Conservation (phyloP, 768 basidiomycete species). For the Amanita inopinata region DNA sequence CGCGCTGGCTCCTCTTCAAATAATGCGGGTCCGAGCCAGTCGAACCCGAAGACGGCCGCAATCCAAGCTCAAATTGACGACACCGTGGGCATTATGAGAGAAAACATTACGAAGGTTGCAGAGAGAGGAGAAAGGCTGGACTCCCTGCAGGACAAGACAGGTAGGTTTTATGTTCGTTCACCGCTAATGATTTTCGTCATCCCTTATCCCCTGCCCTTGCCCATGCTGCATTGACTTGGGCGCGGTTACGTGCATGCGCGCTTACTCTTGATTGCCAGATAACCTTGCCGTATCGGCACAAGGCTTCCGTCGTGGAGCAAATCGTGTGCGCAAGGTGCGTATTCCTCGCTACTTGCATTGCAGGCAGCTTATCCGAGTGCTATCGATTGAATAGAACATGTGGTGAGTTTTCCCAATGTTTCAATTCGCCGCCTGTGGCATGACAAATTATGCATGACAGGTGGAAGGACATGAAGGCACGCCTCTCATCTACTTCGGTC, state of each 20-base stretch:
- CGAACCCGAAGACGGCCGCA: slow-evolving; percentile 82
- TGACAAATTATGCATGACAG: slow-evolving; percentile 24
- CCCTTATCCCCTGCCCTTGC: slow-evolving; percentile 5
- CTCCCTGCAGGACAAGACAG: slow-evolving; percentile 95
- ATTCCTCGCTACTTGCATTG: slow-evolving; percentile 4
- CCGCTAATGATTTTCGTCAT: slow-evolving; percentile 4
- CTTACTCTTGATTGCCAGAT: slow-evolving; percentile 39
- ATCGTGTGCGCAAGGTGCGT: slow-evolving; percentile 91
- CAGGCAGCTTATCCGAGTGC: slow-evolving; percentile 7
- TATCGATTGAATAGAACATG: slow-evolving; percentile 62
- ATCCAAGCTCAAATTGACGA: slow-evolving; percentile 97
- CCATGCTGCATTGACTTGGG: background rate
- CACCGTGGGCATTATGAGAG: slow-evolving; percentile 95
- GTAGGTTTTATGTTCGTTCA: slow-evolving; percentile 36
- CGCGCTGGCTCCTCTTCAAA: slow-evolving; percentile 63
- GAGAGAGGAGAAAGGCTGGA: slow-evolving; percentile 93
- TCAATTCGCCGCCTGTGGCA: background rate
- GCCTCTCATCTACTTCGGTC: slow-evolving; percentile 14
- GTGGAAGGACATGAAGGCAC: slow-evolving; percentile 98
- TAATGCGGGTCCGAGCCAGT: slow-evolving; percentile 37
- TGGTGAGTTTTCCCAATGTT: slow-evolving; percentile 37
- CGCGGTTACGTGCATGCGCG: background rate
- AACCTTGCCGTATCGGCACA: slow-evolving; percentile 98
- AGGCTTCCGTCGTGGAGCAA: slow-evolving; percentile 95
- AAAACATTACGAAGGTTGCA: slow-evolving; percentile 93